Evolutionary conservation across 148 eudicot species (phyloP).

Genomic region (Suaeda aralocaspica): DNA sequence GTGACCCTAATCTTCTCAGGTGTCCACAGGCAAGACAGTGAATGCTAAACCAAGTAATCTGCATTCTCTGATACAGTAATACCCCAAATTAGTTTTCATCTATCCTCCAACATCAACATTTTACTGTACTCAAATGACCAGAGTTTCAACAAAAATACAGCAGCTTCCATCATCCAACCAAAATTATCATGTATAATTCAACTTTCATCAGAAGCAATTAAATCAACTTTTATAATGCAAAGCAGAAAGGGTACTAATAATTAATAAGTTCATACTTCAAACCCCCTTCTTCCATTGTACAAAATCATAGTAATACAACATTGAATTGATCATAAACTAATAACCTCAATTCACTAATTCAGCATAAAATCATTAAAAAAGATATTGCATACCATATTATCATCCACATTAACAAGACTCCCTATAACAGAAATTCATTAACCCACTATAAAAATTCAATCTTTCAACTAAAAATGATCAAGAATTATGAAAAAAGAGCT

Average conservation of each 20-base stretch:
- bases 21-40: background rate
- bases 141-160: background rate
- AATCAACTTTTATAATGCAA: background rate
- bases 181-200: background rate
- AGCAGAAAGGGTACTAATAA: background rate
- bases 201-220: background rate
- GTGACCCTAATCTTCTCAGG: background rate
- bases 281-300: background rate
- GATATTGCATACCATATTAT: background rate
- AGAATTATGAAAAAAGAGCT: background rate
- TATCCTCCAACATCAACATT: background rate
- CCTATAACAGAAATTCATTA: background rate
- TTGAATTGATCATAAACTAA: background rate
- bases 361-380: background rate
- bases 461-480: background rate
- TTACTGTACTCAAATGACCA: background rate
- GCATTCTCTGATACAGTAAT: background rate
- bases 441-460: background rate
- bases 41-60: background rate
- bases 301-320: background rate
- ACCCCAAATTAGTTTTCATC: background rate
- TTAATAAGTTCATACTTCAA: background rate
- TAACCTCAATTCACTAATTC: no score
- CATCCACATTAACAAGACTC: background rate
- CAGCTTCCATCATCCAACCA: background rate